A percentile compares a stretch with the other conserved stretches of the same genome.
phyloP scores from a whole-genome alignment of 208 protist genomes.

The Crithidia sp. region DNA sequence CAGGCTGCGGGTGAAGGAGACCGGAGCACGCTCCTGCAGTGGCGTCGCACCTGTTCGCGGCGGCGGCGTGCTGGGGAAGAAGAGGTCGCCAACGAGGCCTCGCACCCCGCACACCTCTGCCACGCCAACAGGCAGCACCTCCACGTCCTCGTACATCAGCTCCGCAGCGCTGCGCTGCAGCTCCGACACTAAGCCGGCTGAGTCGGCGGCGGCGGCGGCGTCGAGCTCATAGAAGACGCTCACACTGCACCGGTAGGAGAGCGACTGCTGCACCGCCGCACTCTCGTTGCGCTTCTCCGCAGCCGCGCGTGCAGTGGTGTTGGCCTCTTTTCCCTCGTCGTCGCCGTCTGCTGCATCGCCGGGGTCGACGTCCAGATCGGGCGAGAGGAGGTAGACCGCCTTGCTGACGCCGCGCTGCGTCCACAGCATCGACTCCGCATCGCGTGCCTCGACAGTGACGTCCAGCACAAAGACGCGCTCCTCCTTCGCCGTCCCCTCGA shows the following conservation, averaged over 20 bases:
- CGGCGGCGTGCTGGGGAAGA: constrained; percentile 23
- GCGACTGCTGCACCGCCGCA: not conserved
- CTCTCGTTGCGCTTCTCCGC: not conserved
- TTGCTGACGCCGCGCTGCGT: constrained; percentile 14
- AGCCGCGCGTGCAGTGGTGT: not conserved
- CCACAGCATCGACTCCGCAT: constrained; percentile 23
- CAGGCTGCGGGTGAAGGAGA: constrained; percentile 19
- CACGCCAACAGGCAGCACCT: constrained; percentile 47
- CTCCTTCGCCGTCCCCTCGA: constrained; percentile 8
- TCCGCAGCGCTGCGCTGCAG: constrained; percentile 9
- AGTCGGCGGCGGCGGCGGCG: not conserved
- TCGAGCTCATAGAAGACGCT: constrained; percentile 37
- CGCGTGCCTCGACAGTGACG: constrained; percentile 23
- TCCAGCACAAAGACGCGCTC: constrained; percentile 27
- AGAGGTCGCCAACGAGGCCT: constrained; percentile 57
- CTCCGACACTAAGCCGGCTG: not conserved
- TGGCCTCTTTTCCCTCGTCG: constrained; percentile 1
- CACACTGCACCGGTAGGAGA: constrained; percentile 10
- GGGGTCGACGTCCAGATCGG: constrained; percentile 1
- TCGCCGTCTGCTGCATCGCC: not conserved
- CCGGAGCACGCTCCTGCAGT: constrained; percentile 1
- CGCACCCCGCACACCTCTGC: constrained; percentile 50
- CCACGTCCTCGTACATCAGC: constrained; percentile 46
- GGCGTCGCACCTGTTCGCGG: not conserved
- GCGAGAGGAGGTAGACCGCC: constrained; percentile 20